These are phyloP conservation scores for Anacardium occidentale DNA, from an alignment of 345 rosid species.

Conservation along the genomic window DNA sequence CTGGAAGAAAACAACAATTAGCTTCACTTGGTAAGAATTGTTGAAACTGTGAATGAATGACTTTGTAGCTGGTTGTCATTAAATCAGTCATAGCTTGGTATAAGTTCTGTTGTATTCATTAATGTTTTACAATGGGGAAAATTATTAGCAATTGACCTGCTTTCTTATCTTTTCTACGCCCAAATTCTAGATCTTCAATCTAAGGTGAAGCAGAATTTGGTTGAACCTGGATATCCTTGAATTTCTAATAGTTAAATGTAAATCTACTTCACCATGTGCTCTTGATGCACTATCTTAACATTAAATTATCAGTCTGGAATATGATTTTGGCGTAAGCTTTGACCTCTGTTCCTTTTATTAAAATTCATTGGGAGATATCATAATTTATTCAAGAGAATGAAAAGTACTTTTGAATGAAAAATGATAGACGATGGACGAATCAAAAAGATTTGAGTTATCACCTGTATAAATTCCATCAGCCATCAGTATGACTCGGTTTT, in stretches of 20 bases:
- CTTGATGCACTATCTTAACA: neutral
- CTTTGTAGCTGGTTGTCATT: neutral
- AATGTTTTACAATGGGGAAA: neutral
- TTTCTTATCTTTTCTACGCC: neutral
- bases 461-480: neutral
- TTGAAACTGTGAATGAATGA: neutral
- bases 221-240: neutral
- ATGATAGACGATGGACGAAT: neutral
- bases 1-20: conserved; percentile 72
- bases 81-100: neutral
- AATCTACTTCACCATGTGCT: neutral
- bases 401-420: neutral
- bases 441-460: neutral
- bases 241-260: neutral
- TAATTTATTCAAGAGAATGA: neutral
- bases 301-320: neutral
- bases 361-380: neutral
- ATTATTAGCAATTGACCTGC: neutral
- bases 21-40: conserved; percentile 60
- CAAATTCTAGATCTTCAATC: neutral
- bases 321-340: neutral
- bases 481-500: neutral
- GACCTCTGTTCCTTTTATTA: neutral
- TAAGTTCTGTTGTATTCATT: neutral
- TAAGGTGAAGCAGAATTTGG: neutral